Evolutionary conservation across 225 moss, liverwort and hornwort species (phyloP).

Genomic region (Marchantia polymorpha): DNA sequence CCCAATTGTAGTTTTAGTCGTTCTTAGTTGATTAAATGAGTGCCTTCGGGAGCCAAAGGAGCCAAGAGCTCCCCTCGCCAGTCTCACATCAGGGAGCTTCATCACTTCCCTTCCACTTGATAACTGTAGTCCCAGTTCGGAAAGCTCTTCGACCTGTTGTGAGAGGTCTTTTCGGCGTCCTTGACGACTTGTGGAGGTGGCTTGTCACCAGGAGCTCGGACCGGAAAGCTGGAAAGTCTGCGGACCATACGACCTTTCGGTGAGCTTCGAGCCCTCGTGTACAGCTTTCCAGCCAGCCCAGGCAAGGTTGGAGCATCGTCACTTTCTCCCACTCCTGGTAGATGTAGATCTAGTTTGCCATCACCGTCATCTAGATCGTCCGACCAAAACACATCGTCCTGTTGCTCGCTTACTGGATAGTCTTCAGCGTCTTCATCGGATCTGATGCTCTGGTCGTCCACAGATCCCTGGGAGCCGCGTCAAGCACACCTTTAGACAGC

Average conservation of each 20-base stretch:
- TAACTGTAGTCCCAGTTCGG: slow-evolving; percentile 23
- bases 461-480: slow-evolving; percentile 63
- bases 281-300: slow-evolving; percentile 16
- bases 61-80: too few relatives aligned
- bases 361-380: slow-evolving; percentile 50
- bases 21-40: not conserved
- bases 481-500: not conserved
- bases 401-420: slow-evolving; percentile 43
- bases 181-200: not conserved
- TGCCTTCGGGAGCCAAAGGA: not conserved
- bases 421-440: slow-evolving; percentile 84
- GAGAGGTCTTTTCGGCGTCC: slow-evolving; percentile 21
- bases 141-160: slow-evolving; percentile 29
- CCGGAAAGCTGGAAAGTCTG: slow-evolving; percentile 18
- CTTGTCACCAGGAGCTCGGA: not conserved
- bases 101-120: not conserved
- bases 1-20: not conserved
- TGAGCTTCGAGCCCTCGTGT: slow-evolving; percentile 7
- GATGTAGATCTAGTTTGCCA: slow-evolving; percentile 13
- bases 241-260: slow-evolving; percentile 1
- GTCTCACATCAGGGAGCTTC: not conserved
- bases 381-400: slow-evolving; percentile 75
- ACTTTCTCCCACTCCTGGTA: not conserved
- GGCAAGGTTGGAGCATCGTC: slow-evolving; percentile 12
- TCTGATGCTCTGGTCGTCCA: slow-evolving; percentile 84